A percentile compares a stretch with the other conserved stretches of the same genome.
phyloP scores from a whole-genome alignment of 208 protist species.

The Trypanosoma cruzi region DNA sequence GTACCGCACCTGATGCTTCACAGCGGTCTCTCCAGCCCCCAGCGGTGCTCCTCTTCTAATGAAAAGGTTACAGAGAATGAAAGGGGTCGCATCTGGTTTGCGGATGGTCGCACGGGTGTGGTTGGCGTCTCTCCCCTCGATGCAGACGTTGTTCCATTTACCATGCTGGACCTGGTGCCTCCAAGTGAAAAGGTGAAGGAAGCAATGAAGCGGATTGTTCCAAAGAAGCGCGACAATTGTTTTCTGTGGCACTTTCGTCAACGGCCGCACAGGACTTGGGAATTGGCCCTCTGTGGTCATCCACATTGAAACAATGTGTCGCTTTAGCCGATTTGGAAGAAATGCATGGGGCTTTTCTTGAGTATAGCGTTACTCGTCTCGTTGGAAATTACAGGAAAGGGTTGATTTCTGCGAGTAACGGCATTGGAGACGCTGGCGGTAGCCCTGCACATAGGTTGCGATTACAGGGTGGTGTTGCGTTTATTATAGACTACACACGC shows the following conservation, averaged over 20 bases:
- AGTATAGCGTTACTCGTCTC: slow-evolving; percentile 46
- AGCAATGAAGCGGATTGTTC: slow-evolving; percentile 33
- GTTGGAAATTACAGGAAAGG: slow-evolving; percentile 57
- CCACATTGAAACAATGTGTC: too few relatives aligned
- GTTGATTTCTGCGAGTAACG: slow-evolving; percentile 9
- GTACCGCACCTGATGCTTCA: slow-evolving; percentile 58
- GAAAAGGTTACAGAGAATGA: slow-evolving; percentile 16
- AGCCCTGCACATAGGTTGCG: not conserved
- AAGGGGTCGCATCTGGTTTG: slow-evolving; percentile 54
- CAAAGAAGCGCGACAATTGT: slow-evolving; percentile 37
- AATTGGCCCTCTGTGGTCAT: not conserved
- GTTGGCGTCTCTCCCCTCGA: slow-evolving; percentile 42
- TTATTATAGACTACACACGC: slow-evolving; percentile 37
- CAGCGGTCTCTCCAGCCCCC: not conserved
- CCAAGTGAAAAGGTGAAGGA: slow-evolving; percentile 48
- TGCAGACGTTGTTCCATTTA: slow-evolving; percentile 21
- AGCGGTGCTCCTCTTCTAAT: slow-evolving; percentile 6
- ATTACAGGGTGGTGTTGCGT: slow-evolving; percentile 18
- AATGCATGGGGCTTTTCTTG: slow-evolving; percentile 49
- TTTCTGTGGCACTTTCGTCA: slow-evolving; percentile 29
- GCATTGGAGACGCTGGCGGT: not conserved
- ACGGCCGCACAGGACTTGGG: not conserved
- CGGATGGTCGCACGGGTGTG: slow-evolving; percentile 62
- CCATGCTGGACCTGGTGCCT: slow-evolving; percentile 34
- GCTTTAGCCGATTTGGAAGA: slow-evolving; percentile 20